Percentiles rank a stretch among this genome's conserved stretches.
Conservation (phyloP, 2,329 filamentous ascomycete genomes). For the Aspergillus calidoustus region DNA sequence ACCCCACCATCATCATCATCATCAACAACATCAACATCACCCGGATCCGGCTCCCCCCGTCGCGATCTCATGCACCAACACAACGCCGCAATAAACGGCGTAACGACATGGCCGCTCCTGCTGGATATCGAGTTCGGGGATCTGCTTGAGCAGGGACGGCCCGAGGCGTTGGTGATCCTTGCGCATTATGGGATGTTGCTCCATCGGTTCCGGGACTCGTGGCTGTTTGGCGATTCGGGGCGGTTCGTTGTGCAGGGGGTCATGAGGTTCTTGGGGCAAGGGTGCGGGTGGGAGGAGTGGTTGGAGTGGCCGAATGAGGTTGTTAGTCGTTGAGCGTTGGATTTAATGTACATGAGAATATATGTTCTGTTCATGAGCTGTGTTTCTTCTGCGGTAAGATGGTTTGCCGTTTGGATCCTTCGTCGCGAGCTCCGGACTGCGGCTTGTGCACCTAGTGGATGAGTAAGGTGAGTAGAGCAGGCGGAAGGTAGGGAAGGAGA, state of each 20-base stretch:
- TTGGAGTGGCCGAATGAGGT: conserved; percentile 1
- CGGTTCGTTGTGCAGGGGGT: conserved; percentile 28
- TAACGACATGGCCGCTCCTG: conserved; percentile 1
- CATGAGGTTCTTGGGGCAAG: conserved; percentile 24
- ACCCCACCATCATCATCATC: too few species aligned
- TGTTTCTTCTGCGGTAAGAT: too few species aligned
- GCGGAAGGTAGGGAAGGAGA: too few species aligned
- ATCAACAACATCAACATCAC: too few species aligned
- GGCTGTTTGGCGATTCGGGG: conserved; percentile 39
- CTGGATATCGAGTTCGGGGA: conserved; percentile 28
- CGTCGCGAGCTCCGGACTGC: too few species aligned
- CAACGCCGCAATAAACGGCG: neutral
- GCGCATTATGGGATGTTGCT: conserved; percentile 43
- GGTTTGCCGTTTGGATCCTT: too few species aligned
- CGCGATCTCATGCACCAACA: neutral
- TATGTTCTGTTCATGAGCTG: too few species aligned
- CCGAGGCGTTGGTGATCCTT: conserved; percentile 43
- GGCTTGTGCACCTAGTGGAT: too few species aligned
- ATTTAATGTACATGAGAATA: too few species aligned
- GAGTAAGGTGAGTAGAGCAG: too few species aligned
- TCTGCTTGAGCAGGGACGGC: conserved; percentile 32
- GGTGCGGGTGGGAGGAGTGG: conserved; percentile 30
- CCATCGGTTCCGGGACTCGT: conserved; percentile 37
- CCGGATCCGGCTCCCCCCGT: too few species aligned
- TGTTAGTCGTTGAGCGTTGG: neutral